These are phyloP conservation scores for Vicia sativa DNA, from an alignment of 306 rosid genomes.

Conservation along the genomic window DNA sequence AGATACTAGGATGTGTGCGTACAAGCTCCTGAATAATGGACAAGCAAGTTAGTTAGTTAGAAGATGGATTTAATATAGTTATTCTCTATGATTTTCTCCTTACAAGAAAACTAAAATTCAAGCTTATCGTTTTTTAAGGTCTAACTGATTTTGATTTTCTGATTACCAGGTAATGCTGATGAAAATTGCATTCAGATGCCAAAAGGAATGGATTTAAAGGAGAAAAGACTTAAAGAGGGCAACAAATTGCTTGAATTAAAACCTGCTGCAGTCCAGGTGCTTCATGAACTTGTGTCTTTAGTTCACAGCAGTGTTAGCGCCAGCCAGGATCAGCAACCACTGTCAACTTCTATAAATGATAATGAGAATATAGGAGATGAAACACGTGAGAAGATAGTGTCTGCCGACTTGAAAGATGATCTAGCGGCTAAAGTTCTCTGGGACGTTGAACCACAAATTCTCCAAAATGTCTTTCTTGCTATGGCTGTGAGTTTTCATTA, in stretches of 20 bases:
- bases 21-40: constrained; percentile 43
- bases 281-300: constrained; percentile 78
- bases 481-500: constrained; percentile 73
- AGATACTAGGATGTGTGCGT: constrained; percentile 37
- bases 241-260: constrained; percentile 56
- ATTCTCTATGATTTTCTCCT: constrained; percentile 19
- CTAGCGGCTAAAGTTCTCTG: constrained; percentile 68
- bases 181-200: constrained; percentile 42
- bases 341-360: constrained; percentile 53
- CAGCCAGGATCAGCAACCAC: constrained; percentile 47
- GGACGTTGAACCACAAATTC: constrained; percentile 59
- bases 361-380: constrained; percentile 45
- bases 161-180: constrained; percentile 53
- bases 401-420: constrained; percentile 61
- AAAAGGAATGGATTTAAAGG: constrained; percentile 52
- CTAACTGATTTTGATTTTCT: constrained; percentile 42
- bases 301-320: constrained; percentile 64
- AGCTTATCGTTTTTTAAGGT: constrained; percentile 28
- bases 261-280: constrained; percentile 66
- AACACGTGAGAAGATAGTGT: constrained; percentile 43
- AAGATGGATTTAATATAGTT: constrained; percentile 26
- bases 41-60: constrained; percentile 52
- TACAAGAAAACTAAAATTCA: constrained; percentile 28
- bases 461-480: constrained; percentile 69
- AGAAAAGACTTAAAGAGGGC: constrained; percentile 47